phyloP scores from a whole-genome alignment of 345 rosid species.

The Eucalyptus erythrocorys region DNA sequence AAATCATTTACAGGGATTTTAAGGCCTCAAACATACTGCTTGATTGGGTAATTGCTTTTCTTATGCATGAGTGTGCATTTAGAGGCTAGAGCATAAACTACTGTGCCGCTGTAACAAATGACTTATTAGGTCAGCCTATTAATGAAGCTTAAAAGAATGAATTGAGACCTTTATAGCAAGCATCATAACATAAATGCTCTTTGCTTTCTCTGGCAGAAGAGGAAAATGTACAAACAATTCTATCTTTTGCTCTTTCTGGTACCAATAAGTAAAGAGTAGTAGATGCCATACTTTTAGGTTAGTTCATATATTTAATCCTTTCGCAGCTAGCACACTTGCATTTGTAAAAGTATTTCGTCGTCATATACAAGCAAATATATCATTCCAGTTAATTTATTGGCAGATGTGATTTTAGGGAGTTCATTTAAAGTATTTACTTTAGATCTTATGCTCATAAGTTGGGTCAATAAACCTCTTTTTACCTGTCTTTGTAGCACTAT shows the following conservation, averaged over 20 bases:
- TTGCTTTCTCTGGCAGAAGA: not conserved
- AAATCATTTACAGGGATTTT: conserved; percentile 78
- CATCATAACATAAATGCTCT: not conserved
- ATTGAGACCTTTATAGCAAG: not conserved
- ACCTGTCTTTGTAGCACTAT: not conserved
- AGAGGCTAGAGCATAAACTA: not conserved
- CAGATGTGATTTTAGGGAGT: not conserved
- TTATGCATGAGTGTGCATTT: not conserved
- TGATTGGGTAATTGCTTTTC: conserved; percentile 47
- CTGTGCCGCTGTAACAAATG: not conserved
- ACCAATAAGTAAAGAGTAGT: not conserved
- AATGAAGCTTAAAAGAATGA: not conserved
- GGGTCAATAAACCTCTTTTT: not conserved
- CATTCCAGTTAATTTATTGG: not conserved
- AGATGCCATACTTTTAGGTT: not conserved
- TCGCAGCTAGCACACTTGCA: not conserved
- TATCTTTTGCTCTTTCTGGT: not conserved
- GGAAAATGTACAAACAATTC: not conserved
- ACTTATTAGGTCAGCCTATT: not conserved
- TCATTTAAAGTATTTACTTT: not conserved
- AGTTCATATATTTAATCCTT: not conserved
- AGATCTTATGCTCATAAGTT: not conserved
- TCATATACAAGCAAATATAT: not conserved
- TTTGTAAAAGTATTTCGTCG: not conserved
- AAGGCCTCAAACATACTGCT: conserved; percentile 79